Evolutionary conservation across 495 filamentous ascomycete genomes (phyloP).

Genomic region (Xylaria nigripes): DNA sequence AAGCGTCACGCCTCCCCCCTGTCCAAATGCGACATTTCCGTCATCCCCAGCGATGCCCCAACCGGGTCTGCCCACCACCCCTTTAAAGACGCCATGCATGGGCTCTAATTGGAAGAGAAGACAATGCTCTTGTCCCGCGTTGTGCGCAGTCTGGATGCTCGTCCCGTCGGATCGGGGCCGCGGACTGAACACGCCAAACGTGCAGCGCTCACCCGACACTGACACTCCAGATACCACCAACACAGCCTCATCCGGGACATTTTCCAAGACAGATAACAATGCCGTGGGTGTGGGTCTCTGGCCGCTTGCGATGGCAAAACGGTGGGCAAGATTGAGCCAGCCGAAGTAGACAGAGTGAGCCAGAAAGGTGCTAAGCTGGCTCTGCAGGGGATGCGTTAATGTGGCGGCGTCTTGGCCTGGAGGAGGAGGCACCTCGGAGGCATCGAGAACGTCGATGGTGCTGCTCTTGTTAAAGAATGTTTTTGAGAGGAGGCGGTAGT

Average conservation of each 20-base stretch:
- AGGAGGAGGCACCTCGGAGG: too few relatives aligned
- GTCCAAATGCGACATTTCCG: neutral
- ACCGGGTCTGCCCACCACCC: conserved; percentile 13
- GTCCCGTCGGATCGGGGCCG: conserved; percentile 8
- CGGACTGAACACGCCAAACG: conserved; percentile 20
- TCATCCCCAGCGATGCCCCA: conserved; percentile 11
- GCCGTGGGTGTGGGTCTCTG: too few relatives aligned
- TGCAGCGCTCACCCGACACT: neutral
- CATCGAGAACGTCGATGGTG: neutral
- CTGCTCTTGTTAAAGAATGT: conserved; percentile 6
- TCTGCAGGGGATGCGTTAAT: conserved; percentile 6
- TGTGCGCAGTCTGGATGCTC: conserved; percentile 9
- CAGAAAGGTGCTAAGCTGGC: conserved; percentile 16
- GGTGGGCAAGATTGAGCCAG: neutral
- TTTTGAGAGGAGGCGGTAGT: conserved; percentile 13
- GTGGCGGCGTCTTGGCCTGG: neutral
- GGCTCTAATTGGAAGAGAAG: conserved; percentile 23
- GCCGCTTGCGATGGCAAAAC: neutral
- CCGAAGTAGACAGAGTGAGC: neutral
- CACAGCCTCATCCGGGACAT: too few relatives aligned
- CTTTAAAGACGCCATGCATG: conserved; percentile 21
- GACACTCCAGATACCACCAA: neutral
- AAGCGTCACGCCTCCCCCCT: neutral
- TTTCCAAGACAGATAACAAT: too few relatives aligned
- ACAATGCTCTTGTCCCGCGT: conserved; percentile 7